These are phyloP conservation scores for Alternaria arbusti DNA, from an alignment of 2,329 filamentous ascomycete species.

Conservation along the genomic window DNA sequence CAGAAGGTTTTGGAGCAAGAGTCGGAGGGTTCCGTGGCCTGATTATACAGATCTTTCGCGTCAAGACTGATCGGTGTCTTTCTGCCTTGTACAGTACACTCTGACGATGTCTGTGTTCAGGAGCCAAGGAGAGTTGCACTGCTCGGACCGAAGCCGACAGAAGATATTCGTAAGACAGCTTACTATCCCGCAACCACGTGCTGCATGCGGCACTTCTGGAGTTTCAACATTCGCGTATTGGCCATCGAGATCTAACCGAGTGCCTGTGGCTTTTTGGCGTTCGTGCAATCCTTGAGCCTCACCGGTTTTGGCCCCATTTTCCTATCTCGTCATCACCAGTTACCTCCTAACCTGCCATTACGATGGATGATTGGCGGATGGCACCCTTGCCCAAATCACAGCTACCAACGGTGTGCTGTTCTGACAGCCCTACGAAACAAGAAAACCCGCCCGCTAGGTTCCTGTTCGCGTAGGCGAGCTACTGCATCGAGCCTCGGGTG, in stretches of 20 bases:
- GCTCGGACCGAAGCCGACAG: constrained; percentile 5
- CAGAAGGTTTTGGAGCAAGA: constrained; percentile 31
- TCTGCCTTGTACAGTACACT: constrained; percentile 21
- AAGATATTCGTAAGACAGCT: constrained; percentile 11
- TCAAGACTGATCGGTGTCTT: constrained; percentile 4
- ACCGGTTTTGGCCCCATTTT: constrained; percentile 32
- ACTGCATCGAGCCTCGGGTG: neutral
- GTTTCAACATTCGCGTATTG: neutral
- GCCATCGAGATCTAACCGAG: neutral
- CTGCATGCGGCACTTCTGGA: neutral
- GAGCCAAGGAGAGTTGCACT: neutral
- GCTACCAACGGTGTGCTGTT: neutral
- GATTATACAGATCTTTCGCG: constrained; percentile 16
- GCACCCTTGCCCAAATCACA: neutral
- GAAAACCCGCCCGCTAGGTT: constrained; percentile 1
- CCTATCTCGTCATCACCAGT: constrained; percentile 20
- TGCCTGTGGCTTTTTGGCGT: constrained; percentile 11
- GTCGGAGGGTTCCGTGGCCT: constrained; percentile 11
- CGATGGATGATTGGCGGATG: neutral
- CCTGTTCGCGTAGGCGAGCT: constrained; percentile 5
- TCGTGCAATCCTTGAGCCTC: constrained; percentile 15
- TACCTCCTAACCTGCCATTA: constrained; percentile 1
- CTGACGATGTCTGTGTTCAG: constrained; percentile 14
- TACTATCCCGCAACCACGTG: neutral
- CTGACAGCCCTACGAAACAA: neutral